Percentiles rank a stretch among this genome's conserved stretches.
phyloP scores from a whole-genome alignment of 2,329 filamentous ascomycete species.

The Cercospora berteroae region DNA sequence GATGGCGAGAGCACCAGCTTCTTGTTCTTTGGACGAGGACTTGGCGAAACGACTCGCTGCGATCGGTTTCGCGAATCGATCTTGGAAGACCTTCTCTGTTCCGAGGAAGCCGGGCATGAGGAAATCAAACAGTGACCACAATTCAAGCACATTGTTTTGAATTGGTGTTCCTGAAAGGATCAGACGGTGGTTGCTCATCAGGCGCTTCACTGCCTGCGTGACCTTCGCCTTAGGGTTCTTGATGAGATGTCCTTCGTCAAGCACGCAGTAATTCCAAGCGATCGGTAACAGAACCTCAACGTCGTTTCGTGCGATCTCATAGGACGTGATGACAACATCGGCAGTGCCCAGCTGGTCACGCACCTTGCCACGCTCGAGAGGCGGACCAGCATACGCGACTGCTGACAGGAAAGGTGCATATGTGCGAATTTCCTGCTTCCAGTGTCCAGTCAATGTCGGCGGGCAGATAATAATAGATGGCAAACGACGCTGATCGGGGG shows the following conservation, averaged over 20 bases:
- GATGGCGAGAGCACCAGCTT: constrained; percentile 91
- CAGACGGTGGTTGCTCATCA: constrained; percentile 87
- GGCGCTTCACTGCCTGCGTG: constrained; percentile 83
- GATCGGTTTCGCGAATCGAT: constrained; percentile 92
- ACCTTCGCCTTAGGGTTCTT: constrained; percentile 99
- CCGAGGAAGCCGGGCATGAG: constrained; percentile 98
- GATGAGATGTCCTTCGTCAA: constrained; percentile 97
- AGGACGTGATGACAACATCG: constrained; percentile 95
- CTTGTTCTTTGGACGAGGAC: constrained; percentile 96
- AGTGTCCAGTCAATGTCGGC: constrained; percentile 92
- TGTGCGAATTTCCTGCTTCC: constrained; percentile 95
- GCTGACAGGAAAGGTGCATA: constrained; percentile 93
- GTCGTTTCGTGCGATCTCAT: constrained; percentile 96
- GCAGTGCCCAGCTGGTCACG: constrained; percentile 69
- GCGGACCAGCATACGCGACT: constrained; percentile 86
- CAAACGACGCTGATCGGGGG: constrained; percentile 72
- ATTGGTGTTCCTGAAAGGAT: constrained; percentile 97
- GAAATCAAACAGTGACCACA: constrained; percentile 98
- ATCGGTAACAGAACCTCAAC: constrained; percentile 77
- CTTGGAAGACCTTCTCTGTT: constrained; percentile 93
- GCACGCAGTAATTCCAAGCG: constrained; percentile 95
- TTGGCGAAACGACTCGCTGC: constrained; percentile 93
- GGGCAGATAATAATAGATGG: constrained; percentile 95
- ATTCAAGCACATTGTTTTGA: constrained; percentile 93
- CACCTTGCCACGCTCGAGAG: constrained; percentile 71